Conservation (phyloP, 306 rosid species). For the Senna siamea region DNA sequence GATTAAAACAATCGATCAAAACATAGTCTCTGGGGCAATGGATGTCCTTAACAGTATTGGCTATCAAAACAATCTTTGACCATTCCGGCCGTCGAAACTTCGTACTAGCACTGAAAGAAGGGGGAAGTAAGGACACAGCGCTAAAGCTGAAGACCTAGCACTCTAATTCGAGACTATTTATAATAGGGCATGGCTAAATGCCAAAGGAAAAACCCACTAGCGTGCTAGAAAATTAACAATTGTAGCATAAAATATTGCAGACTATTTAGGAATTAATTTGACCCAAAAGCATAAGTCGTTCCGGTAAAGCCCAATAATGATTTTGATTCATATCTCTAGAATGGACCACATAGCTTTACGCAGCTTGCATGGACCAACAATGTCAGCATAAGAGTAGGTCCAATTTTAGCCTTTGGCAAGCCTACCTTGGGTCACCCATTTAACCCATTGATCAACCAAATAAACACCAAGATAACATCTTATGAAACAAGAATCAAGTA, state of each 20-base stretch:
- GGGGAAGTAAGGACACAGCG: background rate
- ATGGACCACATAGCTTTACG: background rate
- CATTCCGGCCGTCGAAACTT: background rate
- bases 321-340: background rate
- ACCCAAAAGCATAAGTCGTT: background rate
- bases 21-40: too few species aligned
- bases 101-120: background rate
- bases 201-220: background rate
- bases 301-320: background rate
- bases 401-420: background rate
- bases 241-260: conserved; percentile 5
- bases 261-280: background rate
- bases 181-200: conserved; percentile 20
- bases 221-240: conserved; percentile 19
- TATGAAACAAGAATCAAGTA: background rate
- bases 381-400: background rate
- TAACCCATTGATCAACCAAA: background rate
- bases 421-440: conserved; percentile 12
- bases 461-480: background rate
- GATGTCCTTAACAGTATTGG: background rate
- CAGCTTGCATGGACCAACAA: background rate
- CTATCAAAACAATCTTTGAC: background rate
- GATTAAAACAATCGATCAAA: background rate
- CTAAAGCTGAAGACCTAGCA: background rate
- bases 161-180: conserved; percentile 20